Conservation (phyloP, 2,329 filamentous ascomycete genomes). For the Alternaria triticina region DNA sequence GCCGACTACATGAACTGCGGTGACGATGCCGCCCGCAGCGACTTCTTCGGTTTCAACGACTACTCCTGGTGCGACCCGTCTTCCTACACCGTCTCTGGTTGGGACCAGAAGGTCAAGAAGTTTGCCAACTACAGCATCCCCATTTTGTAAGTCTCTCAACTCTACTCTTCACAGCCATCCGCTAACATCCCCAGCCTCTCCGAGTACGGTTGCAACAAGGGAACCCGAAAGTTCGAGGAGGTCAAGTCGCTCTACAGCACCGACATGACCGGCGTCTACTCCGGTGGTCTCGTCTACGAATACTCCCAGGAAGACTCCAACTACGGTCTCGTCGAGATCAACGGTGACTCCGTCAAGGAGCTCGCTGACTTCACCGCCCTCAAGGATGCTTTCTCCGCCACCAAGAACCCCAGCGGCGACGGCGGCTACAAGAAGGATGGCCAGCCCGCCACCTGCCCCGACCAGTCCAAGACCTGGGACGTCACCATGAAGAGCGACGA, state of each 20-base stretch:
- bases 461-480: conserved; percentile 62
- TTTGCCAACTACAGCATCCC: conserved; percentile 87
- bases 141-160: conserved; percentile 65
- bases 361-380: conserved; percentile 68
- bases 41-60: conserved; percentile 91
- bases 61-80: conserved; percentile 84
- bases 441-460: conserved; percentile 61
- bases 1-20: conserved; percentile 95
- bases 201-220: conserved; percentile 89
- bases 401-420: conserved; percentile 60
- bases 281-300: conserved; percentile 94
- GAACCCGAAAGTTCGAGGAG: conserved; percentile 82
- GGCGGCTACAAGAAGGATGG: conserved; percentile 65
- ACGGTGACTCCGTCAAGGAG: conserved; percentile 62
- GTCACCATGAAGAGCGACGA: conserved; percentile 54
- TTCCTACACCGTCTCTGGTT: conserved; percentile 73
- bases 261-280: conserved; percentile 90
- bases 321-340: conserved; percentile 76
- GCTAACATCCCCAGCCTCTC: conserved; percentile 65
- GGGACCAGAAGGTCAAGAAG: conserved; percentile 87
- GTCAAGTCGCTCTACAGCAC: conserved; percentile 77
- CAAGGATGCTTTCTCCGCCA: conserved; percentile 58
- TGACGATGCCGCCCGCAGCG: conserved; percentile 78
- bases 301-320: conserved; percentile 75
- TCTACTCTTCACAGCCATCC: not conserved